Evolutionary conservation across 257 asterid species (phyloP).

Genomic region (Leptodermis oblonga): DNA sequence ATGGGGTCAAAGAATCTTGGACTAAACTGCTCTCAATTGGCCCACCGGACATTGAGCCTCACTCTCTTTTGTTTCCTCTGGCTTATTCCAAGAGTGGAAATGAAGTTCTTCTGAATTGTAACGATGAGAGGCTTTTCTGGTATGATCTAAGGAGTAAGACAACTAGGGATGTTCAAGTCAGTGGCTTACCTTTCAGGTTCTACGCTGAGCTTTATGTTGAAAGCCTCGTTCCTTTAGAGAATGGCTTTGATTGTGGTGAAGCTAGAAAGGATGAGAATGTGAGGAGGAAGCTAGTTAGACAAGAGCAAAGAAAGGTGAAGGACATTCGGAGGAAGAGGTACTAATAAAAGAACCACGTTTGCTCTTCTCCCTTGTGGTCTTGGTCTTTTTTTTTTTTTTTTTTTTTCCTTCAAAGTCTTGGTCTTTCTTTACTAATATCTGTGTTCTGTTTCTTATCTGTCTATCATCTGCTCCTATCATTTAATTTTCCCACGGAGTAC

Average conservation of each 20-base stretch:
- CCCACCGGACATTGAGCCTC: constrained; percentile 24
- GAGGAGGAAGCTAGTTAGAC: constrained; percentile 20
- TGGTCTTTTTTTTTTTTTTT: constrained; percentile 6
- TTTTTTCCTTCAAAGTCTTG: too few species aligned
- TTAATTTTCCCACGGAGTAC: neutral
- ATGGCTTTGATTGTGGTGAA: neutral
- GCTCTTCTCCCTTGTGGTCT: too few species aligned
- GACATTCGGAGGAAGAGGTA: constrained; percentile 36
- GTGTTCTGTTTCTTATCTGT: neutral
- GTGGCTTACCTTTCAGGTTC: constrained; percentile 23
- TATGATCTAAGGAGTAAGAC: constrained; percentile 27
- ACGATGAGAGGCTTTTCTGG: constrained; percentile 33
- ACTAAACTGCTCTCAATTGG: constrained; percentile 38
- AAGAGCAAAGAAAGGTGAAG: constrained; percentile 18
- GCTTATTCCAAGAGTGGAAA: constrained; percentile 32
- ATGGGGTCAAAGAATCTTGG: constrained; percentile 59
- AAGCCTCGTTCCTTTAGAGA: constrained; percentile 31
- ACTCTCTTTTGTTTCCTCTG: constrained; percentile 25
- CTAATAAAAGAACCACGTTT: neutral
- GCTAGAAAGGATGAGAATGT: constrained; percentile 9
- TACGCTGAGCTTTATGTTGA: constrained; percentile 31
- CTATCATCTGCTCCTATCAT: neutral
- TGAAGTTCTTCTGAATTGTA: constrained; percentile 35
- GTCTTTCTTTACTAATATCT: constrained; percentile 9
- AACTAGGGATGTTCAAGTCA: constrained; percentile 13